These are phyloP conservation scores for Auriscalpium orientale DNA, from an alignment of 768 basidiomycete species.

Conservation along the genomic window DNA sequence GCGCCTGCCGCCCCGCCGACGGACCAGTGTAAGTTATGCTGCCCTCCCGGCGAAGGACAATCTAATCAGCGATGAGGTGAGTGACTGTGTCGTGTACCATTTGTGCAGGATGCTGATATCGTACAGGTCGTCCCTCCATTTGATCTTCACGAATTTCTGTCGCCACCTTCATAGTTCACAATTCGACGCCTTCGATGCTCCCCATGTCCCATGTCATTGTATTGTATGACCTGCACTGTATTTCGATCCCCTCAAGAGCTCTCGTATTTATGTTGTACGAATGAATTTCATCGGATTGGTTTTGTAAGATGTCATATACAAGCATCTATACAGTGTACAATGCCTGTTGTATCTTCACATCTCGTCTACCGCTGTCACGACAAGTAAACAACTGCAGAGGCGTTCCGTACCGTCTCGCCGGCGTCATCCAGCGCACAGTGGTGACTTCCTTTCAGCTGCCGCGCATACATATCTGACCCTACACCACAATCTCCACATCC, in stretches of 20 bases:
- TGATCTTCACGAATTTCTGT: constrained; percentile 46
- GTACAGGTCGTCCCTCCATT: constrained; percentile 41
- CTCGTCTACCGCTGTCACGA: no score
- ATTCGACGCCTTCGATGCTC: neutral
- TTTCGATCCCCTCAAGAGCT: neutral
- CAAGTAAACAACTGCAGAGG: no score
- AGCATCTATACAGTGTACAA: no score
- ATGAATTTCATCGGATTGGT: neutral
- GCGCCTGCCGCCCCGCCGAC: constrained; percentile 31
- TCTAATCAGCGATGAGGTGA: neutral
- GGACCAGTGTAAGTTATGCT: neutral
- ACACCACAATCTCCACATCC: constrained; percentile 46
- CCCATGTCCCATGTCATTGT: neutral
- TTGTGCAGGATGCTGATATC: neutral
- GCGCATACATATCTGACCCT: neutral
- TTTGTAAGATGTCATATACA: neutral
- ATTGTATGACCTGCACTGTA: neutral
- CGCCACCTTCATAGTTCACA: constrained; percentile 25
- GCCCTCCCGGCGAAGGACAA: neutral
- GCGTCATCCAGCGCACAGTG: no score
- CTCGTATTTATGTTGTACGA: neutral
- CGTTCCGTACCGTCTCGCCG: no score
- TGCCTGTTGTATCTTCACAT: no score
- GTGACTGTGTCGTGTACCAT: neutral
- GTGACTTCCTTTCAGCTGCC: no score